Evolutionary conservation across 2,329 filamentous ascomycete genomes (phyloP).

Genomic region (Aspergillus fumigatiaffinis): DNA sequence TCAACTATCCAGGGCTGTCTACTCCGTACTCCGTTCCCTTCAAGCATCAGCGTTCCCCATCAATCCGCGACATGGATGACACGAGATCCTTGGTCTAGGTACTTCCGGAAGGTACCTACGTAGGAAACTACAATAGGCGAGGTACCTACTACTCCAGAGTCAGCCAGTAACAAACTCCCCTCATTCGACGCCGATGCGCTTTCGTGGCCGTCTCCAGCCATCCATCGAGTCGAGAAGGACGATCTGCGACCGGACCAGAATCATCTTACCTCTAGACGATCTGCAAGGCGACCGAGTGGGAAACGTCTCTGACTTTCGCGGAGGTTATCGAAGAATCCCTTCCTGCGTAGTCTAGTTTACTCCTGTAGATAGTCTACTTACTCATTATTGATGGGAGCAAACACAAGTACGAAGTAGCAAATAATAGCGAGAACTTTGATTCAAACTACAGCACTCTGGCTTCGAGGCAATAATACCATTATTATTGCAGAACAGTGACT

Average conservation of each 20-base stretch:
- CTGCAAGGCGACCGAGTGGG: background rate
- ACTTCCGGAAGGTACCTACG: background rate
- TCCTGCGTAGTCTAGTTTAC: background rate
- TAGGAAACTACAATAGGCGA: background rate
- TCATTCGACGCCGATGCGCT: background rate
- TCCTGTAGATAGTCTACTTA: too few relatives aligned
- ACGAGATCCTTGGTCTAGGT: background rate
- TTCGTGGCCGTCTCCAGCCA: background rate
- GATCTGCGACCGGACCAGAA: background rate
- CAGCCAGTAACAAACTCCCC: background rate
- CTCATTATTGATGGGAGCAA: background rate
- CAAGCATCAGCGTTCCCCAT: background rate
- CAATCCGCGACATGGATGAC: background rate
- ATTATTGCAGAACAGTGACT: background rate
- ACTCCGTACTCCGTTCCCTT: slow-evolving; percentile 1
- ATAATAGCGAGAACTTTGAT: too few relatives aligned
- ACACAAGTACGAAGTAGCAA: background rate
- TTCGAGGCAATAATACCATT: background rate
- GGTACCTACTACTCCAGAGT: background rate
- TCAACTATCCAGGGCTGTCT: slow-evolving; percentile 1
- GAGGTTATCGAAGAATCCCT: background rate
- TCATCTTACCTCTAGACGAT: background rate
- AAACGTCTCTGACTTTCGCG: background rate
- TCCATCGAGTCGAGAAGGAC: background rate
- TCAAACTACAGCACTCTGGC: background rate